Evolutionary conservation across 306 rosid species (phyloP).

Genomic region (Ammopiptanthus mongolicus): DNA sequence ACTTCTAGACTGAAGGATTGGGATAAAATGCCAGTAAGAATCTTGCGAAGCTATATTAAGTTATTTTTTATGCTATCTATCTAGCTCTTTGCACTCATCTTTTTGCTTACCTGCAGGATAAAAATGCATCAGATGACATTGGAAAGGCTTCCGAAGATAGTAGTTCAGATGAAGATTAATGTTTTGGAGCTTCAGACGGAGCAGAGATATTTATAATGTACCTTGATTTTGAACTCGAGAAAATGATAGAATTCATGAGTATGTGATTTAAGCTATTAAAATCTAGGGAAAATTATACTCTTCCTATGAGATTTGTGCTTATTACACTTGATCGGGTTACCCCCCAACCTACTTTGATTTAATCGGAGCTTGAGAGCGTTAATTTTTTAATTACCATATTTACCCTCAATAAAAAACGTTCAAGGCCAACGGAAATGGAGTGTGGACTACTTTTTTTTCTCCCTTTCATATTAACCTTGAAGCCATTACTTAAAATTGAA

Average conservation of each 20-base stretch:
- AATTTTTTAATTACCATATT: no score
- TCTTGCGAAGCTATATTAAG: neutral
- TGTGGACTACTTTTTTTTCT: no score
- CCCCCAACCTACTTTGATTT: no score
- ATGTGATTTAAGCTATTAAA: neutral
- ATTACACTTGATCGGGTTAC: no score
- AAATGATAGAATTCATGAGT: neutral
- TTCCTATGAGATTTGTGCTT: no score
- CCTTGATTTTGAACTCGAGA: neutral
- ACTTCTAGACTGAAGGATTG: slow-evolving; percentile 74
- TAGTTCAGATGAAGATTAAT: slow-evolving; percentile 69
- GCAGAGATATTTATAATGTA: neutral
- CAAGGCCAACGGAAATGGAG: no score
- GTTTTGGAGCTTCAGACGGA: slow-evolving; percentile 6
- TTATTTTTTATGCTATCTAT: neutral
- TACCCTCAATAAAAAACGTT: no score
- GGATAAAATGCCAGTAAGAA: slow-evolving; percentile 80
- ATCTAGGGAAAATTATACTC: neutral
- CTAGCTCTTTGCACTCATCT: neutral
- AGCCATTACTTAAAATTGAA: no score
- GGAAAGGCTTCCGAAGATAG: slow-evolving; percentile 52
- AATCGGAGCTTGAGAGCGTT: no score
- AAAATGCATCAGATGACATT: slow-evolving; percentile 41
- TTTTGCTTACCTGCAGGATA: slow-evolving; percentile 40
- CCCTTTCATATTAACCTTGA: no score